Percentiles rank a stretch among this genome's conserved stretches.
Evolutionary conservation across 2,329 filamentous ascomycete genomes (phyloP).

Genomic region (Magnaporthiopsis poae): DNA sequence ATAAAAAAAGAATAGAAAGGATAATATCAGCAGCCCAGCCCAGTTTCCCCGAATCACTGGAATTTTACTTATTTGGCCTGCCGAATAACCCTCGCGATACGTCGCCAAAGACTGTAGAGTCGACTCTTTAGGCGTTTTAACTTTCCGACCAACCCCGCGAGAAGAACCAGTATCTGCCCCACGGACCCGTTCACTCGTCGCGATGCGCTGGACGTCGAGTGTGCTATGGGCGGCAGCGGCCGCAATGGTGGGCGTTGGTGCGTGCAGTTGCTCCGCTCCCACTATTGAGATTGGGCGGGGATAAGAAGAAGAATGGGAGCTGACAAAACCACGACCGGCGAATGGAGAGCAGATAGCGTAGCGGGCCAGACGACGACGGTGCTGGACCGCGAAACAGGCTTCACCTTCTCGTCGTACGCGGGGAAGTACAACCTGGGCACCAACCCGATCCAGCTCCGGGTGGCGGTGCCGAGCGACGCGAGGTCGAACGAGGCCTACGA

Average conservation of each 20-base stretch:
- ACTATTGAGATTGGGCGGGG: no score
- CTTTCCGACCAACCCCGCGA: neutral
- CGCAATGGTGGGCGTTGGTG: slow-evolving; percentile 6
- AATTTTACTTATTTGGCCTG: neutral
- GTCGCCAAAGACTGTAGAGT: neutral
- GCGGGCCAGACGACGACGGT: slow-evolving; percentile 1
- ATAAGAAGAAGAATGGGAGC: neutral
- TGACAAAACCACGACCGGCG: no score
- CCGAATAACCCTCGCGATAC: neutral
- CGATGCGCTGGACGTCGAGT: slow-evolving; percentile 1
- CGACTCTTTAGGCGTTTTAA: neutral
- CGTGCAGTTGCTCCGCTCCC: neutral
- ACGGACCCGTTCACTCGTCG: neutral
- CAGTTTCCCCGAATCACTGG: neutral
- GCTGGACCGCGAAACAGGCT: slow-evolving; percentile 27
- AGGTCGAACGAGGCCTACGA: slow-evolving; percentile 19
- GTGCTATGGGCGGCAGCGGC: slow-evolving; percentile 3
- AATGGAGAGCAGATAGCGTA: neutral
- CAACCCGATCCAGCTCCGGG: slow-evolving; percentile 26
- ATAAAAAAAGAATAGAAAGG: neutral
- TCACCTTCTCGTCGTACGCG: slow-evolving; percentile 33
- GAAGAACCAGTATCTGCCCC: neutral
- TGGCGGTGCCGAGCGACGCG: slow-evolving; percentile 24
- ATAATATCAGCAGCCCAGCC: neutral
- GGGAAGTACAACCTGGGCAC: neutral